These are phyloP conservation scores for Clarireedia paspali DNA, from an alignment of 2,329 filamentous ascomycete genomes.

Conservation along the genomic window DNA sequence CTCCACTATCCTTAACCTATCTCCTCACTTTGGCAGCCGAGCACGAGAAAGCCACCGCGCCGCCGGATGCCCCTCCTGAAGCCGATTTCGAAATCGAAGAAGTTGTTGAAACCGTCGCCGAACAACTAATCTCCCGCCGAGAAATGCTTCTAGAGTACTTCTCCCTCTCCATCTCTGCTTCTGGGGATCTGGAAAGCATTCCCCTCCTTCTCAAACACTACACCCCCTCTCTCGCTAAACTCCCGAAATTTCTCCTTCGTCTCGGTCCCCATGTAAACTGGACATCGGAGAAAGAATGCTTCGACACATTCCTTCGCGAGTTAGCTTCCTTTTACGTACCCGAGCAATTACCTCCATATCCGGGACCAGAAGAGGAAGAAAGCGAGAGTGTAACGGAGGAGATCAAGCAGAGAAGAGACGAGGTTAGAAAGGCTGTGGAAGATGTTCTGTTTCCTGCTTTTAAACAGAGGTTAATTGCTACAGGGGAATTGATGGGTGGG, in stretches of 20 bases:
- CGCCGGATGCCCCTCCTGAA: conserved; percentile 24
- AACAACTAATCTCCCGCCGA: conserved; percentile 64
- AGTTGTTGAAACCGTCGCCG: conserved; percentile 56
- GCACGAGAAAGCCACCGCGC: conserved; percentile 50
- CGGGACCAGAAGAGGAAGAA: conserved; percentile 31
- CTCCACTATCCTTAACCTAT: conserved; percentile 62
- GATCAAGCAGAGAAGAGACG: conserved; percentile 50
- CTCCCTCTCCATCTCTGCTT: conserved; percentile 69
- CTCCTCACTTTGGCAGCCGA: conserved; percentile 68
- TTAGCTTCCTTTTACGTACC: conserved; percentile 87
- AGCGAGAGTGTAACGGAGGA: conserved; percentile 35
- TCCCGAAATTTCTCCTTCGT: conserved; percentile 80
- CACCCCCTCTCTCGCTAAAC: conserved; percentile 73
- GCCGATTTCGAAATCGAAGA: conserved; percentile 58
- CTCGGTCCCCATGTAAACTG: conserved; percentile 86
- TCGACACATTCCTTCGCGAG: conserved; percentile 76
- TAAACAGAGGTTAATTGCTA: conserved; percentile 74
- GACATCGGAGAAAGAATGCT: conserved; percentile 77
- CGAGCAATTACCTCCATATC: conserved; percentile 61
- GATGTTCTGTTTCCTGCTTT: conserved; percentile 86
- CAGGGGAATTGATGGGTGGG: conserved; percentile 65
- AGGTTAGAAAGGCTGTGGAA: conserved; percentile 72
- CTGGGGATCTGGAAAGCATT: conserved; percentile 70
- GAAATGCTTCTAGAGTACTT: conserved; percentile 95
- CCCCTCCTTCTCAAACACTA: conserved; percentile 87